Conservation (phyloP, 345 rosid species). For the Eucalyptus regnans region DNA sequence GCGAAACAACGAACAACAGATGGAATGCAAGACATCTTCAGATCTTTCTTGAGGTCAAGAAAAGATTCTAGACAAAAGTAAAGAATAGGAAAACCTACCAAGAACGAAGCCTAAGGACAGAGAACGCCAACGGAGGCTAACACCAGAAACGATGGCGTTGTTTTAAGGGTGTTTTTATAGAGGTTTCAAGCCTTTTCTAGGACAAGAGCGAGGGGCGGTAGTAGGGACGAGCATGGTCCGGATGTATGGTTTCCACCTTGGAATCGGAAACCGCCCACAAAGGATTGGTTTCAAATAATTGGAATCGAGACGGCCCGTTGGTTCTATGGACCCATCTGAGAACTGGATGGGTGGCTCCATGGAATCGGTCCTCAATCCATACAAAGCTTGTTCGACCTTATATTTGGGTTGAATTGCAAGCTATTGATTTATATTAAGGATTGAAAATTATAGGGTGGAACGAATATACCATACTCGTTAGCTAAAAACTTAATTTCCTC, state of each 20-base stretch:
- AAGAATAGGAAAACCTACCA: background rate
- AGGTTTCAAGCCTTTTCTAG: background rate
- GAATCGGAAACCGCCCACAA: fast-evolving
- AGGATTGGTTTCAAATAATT: too few relatives aligned
- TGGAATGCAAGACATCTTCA: background rate
- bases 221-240: background rate
- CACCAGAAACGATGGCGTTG: background rate
- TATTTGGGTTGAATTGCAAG: fast-evolving
- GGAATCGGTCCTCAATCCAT: fast-evolving
- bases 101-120: background rate
- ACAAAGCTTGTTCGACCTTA: too few relatives aligned
- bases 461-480: too few relatives aligned
- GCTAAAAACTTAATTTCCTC: too few relatives aligned
- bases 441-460: too few relatives aligned
- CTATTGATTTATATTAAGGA: too few relatives aligned
- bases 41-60: background rate
- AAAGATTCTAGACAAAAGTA: background rate
- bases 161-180: background rate
- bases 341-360: fast-evolving
- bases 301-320: too few relatives aligned
- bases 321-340: too few relatives aligned
- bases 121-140: background rate
- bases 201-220: background rate
- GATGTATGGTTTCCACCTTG: too few relatives aligned
- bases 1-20: background rate